Evolutionary conservation across 2,329 filamentous ascomycete species (phyloP).

Genomic region (Trichoderma hamatum): DNA sequence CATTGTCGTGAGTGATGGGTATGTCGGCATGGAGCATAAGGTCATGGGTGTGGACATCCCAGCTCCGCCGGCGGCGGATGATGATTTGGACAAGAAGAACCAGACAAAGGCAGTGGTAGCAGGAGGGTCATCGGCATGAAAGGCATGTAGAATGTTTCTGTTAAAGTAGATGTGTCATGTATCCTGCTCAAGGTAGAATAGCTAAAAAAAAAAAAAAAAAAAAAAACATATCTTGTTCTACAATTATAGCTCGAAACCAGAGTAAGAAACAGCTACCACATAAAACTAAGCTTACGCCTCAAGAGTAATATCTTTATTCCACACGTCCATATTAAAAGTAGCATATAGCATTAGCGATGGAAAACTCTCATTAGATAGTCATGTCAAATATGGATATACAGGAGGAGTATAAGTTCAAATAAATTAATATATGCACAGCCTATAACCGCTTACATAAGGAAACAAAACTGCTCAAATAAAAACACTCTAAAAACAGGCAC

Average conservation of each 20-base stretch:
- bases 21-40: constrained; percentile 70
- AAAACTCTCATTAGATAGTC: too few species aligned
- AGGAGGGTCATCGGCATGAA: constrained; percentile 7
- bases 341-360: too few species aligned
- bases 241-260: too few species aligned
- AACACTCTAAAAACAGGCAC: neutral
- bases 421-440: neutral
- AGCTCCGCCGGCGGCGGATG: constrained; percentile 51
- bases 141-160: neutral
- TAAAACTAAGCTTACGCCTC: too few species aligned
- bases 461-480: neutral
- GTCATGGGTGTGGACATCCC: constrained; percentile 56
- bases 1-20: constrained; percentile 81
- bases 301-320: too few species aligned
- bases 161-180: neutral
- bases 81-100: constrained; percentile 44
- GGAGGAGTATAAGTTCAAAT: neutral
- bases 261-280: too few species aligned
- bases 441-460: too few species aligned
- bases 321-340: too few species aligned
- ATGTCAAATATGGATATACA: too few species aligned
- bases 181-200: neutral
- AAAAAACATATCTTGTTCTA: neutral
- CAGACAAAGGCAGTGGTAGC: neutral
- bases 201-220: neutral